Conservation (phyloP, 176 grass and related monocot genomes). For the Oryza longistaminata region DNA sequence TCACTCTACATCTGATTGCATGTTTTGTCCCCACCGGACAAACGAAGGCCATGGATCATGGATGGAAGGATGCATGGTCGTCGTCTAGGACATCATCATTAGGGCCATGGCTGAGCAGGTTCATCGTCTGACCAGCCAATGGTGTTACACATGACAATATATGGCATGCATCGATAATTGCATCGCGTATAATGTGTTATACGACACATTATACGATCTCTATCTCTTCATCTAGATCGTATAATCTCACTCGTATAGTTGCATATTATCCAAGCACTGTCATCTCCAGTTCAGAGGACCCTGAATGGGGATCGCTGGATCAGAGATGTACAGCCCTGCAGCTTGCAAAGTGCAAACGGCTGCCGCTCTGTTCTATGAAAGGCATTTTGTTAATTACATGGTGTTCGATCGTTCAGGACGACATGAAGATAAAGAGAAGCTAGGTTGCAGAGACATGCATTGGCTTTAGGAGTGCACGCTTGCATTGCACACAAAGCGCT, state of each 20-base stretch:
- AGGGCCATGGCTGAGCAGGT: not conserved
- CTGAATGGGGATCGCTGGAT: not conserved
- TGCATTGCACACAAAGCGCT: constrained; percentile 14
- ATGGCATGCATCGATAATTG: not conserved
- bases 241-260: not conserved
- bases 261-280: too few relatives aligned
- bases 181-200: too few relatives aligned
- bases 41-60: not conserved
- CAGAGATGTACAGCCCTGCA: not conserved
- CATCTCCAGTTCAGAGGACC: too few relatives aligned
- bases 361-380: not conserved
- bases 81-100: not conserved
- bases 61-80: not conserved
- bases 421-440: not conserved
- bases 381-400: not conserved
- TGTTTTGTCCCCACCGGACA: constrained; percentile 3
- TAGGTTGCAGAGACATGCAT: not conserved
- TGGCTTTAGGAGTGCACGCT: not conserved
- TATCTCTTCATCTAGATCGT: not conserved
- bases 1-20: not conserved
- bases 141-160: not conserved
- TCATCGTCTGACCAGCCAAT: not conserved
- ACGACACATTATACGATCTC: not conserved
- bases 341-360: not conserved
- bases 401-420: not conserved